A percentile compares a stretch with the other conserved stretches of the same genome.
Evolutionary conservation across 2,329 filamentous ascomycete species (phyloP).

Genomic region (Chrysoporthe deuterocubensis): DNA sequence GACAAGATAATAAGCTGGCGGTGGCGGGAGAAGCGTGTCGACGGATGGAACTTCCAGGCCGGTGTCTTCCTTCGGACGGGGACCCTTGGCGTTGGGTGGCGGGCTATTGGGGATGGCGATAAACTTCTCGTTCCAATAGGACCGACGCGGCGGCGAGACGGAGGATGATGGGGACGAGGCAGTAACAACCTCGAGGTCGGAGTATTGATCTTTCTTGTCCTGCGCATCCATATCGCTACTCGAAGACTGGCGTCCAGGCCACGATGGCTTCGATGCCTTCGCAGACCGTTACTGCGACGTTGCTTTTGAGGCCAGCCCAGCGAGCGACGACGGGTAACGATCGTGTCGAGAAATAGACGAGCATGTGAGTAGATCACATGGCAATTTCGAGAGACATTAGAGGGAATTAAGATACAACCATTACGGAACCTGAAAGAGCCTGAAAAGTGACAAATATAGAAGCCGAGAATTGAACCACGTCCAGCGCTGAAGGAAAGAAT

Average conservation of each 20-base stretch:
- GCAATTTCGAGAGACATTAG: neutral
- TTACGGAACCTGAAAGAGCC: neutral
- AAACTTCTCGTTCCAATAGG: constrained; percentile 27
- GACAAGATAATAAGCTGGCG: constrained; percentile 24
- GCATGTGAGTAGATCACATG: neutral
- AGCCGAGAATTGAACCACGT: neutral
- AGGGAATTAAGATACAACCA: neutral
- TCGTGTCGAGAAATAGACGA: neutral
- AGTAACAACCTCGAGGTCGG: constrained; percentile 25
- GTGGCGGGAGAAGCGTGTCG: constrained; percentile 16
- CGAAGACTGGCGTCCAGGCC: neutral
- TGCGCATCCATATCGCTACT: constrained; percentile 4
- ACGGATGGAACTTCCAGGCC: constrained; percentile 5
- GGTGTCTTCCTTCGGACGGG: neutral
- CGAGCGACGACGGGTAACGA: constrained; percentile 2
- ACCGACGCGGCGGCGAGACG: constrained; percentile 10
- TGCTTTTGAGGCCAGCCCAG: neutral
- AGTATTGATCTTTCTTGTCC: constrained; percentile 22
- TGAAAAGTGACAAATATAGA: neutral
- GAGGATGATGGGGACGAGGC: constrained; percentile 3
- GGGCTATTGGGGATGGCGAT: constrained; percentile 8
- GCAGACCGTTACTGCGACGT: neutral
- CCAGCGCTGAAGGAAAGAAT: constrained; percentile 13
- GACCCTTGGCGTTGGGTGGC: neutral
- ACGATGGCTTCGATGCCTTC: neutral